Conservation (phyloP, 306 rosid genomes). For the Prunus campanulata region DNA sequence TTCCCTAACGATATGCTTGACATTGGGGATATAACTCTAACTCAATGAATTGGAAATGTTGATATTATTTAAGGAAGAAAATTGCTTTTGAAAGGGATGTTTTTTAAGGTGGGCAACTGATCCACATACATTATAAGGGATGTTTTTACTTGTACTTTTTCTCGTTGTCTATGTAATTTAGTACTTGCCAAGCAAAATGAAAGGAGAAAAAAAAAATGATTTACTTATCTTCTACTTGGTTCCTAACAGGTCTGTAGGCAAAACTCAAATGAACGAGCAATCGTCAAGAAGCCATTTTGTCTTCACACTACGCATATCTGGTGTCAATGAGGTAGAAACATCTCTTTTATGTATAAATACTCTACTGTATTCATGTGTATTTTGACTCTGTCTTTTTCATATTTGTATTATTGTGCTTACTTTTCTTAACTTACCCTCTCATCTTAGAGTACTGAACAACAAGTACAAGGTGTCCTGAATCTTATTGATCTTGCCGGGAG, state of each 20-base stretch:
- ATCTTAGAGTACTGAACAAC: conserved; percentile 86
- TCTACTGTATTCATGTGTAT: not conserved
- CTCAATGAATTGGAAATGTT: not conserved
- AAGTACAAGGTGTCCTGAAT: conserved; percentile 90
- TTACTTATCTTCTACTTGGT: conserved; percentile 16
- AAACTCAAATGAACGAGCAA: conserved; percentile 96
- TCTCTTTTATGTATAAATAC: not conserved
- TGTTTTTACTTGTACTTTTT: not conserved
- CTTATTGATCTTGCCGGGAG: conserved; percentile 99
- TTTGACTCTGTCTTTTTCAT: not conserved
- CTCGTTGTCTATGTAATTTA: not conserved
- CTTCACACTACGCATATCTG: conserved; percentile 85
- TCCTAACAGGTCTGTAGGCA: conserved; percentile 77
- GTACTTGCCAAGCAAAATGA: not conserved
- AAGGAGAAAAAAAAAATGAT: not conserved
- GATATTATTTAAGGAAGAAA: not conserved
- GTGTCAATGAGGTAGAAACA: conserved; percentile 76
- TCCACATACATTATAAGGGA: not conserved
- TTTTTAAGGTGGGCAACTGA: not conserved
- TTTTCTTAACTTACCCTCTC: not conserved
- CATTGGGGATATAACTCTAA: not conserved
- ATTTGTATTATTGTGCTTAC: conserved; percentile 3
- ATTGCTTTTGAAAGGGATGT: not conserved
- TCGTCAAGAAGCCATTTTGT: conserved; percentile 99
- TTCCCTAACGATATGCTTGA: not conserved